Percentiles rank a stretch among this genome's conserved stretches.
phyloP scores from a whole-genome alignment of 192 early-diverging fungal species.

The Funneliformis mosseae region DNA sequence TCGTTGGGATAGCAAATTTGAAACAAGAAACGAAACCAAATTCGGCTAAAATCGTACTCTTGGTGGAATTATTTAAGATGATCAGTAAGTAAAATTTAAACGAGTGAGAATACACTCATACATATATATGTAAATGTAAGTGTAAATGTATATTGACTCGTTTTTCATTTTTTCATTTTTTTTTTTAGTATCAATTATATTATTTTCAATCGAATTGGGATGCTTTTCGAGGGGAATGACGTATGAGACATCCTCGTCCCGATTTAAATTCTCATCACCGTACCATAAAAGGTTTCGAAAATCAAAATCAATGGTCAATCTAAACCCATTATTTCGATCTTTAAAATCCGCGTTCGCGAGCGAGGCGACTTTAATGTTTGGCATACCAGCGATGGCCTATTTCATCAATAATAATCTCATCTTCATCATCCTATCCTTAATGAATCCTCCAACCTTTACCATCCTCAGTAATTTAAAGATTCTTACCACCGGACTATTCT shows the following conservation, averaged over 20 bases:
- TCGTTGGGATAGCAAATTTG: conserved; percentile 42
- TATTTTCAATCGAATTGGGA: not conserved
- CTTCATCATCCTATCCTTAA: conserved; percentile 38
- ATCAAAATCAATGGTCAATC: conserved; percentile 7
- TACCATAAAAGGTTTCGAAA: too few species aligned
- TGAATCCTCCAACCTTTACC: conserved; percentile 46
- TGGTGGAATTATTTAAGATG: conserved; percentile 43
- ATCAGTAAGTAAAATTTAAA: conserved; percentile 34
- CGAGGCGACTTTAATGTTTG: conserved; percentile 34
- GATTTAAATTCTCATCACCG: too few species aligned
- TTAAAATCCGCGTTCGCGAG: conserved; percentile 29
- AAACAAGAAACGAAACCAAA: conserved; percentile 43
- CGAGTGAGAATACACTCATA: too few species aligned
- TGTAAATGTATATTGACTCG: not conserved
- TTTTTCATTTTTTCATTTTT: not conserved
- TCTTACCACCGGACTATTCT: conserved; percentile 45
- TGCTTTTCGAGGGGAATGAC: not conserved
- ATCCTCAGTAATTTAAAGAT: conserved; percentile 46
- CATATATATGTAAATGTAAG: too few species aligned
- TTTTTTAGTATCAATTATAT: not conserved
- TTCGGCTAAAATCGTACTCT: conserved; percentile 41
- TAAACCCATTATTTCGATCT: conserved; percentile 10
- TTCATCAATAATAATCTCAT: conserved; percentile 49
- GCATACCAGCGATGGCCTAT: conserved; percentile 43
- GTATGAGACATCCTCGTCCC: not conserved